Evolutionary conservation across 2,329 filamentous ascomycete species (phyloP), one percentile per base, ranked within the genome.

Genomic region (Hypomyces perniciosus): DNA sequence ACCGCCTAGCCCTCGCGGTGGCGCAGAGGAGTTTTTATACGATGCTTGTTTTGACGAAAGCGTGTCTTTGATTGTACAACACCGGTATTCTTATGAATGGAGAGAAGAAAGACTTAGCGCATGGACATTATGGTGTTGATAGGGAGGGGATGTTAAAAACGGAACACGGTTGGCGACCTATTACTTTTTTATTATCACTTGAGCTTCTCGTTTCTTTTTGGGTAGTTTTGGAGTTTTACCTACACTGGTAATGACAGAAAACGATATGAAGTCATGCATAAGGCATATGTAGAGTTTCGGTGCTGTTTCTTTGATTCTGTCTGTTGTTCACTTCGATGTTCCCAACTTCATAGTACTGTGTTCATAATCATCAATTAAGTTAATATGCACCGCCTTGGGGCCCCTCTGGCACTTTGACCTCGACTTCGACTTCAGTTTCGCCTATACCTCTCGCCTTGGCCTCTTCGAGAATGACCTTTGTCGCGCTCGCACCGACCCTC

Each of bases 401-500:
- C 20, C 42, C 44, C 30, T 43, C n/a, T 28, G 52, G 46, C 27
- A 49, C 33, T 40, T 55, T 54, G 33, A 58, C 52, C 29, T 57
- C 49, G 8, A 54, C 43, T 38, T 56, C 56, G 4, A 53, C 31
- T 41, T 57, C 52, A 6, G 43, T 40, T 20, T 57, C 54, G 8
- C 55, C 54, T 3, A 81, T 79, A 0, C 77, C 78, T 28, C 78
- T 68, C 46, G 56, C 68, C 13, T 62, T 67, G 2, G 79, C 80
- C 56, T 82, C 80, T 28, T 78, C 72, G 54, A 84, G 55, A 35
- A 84, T 83, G 0, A 69, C 68, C 38, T 70, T 65, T 0, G 79
- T 83, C 3, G 78, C 76, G 1, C 77, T 79, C 1, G 79, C 76
- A 0, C 80, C 80, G 41, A 84, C 74, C 8, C 80, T 67, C 2